Percentiles rank a stretch among this genome's conserved stretches.
These are phyloP conservation scores for Penicillium sp. DNA, from an alignment of 2,329 filamentous ascomycete genomes.

Conservation along the genomic window DNA sequence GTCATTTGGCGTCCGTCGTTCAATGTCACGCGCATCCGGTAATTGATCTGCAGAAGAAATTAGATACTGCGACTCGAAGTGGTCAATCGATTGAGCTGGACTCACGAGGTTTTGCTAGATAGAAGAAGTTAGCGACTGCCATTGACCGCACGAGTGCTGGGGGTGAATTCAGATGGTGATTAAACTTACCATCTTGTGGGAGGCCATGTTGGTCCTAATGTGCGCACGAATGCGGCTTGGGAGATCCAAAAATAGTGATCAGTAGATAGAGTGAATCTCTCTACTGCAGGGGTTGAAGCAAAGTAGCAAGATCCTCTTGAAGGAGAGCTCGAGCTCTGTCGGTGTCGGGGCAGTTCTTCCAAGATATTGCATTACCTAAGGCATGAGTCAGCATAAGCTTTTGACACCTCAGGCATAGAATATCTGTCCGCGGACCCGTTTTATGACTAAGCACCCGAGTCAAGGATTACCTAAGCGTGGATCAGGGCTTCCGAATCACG, in stretches of 20 bases:
- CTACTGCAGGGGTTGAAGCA: constrained; percentile 16
- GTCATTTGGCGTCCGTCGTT: constrained; percentile 95
- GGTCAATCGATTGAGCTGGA: constrained; percentile 12
- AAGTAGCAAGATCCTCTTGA: constrained; percentile 16
- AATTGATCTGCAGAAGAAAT: constrained; percentile 81
- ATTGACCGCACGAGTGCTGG: constrained; percentile 18
- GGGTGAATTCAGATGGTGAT: constrained; percentile 14
- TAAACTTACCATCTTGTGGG: constrained; percentile 91
- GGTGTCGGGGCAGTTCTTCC: constrained; percentile 5
- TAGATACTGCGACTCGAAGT: constrained; percentile 14
- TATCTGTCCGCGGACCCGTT: too few relatives aligned
- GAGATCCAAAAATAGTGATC: constrained; percentile 28
- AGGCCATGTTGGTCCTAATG: constrained; percentile 50
- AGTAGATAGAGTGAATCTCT: constrained; percentile 26
- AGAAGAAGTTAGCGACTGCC: constrained; percentile 51
- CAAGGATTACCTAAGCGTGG: background rate
- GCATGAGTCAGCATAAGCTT: background rate
- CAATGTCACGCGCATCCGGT: constrained; percentile 95
- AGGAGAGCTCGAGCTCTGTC: constrained; percentile 21
- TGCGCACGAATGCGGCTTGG: constrained; percentile 49
- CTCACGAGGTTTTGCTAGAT: constrained; percentile 63
- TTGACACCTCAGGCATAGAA: background rate
- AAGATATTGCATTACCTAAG: constrained; percentile 6
- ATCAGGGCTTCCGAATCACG: constrained; percentile 12
- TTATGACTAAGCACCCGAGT: background rate